phyloP scores from a whole-genome alignment of 1,284 basidiomycete species.

The Boletellus deceptivus region DNA sequence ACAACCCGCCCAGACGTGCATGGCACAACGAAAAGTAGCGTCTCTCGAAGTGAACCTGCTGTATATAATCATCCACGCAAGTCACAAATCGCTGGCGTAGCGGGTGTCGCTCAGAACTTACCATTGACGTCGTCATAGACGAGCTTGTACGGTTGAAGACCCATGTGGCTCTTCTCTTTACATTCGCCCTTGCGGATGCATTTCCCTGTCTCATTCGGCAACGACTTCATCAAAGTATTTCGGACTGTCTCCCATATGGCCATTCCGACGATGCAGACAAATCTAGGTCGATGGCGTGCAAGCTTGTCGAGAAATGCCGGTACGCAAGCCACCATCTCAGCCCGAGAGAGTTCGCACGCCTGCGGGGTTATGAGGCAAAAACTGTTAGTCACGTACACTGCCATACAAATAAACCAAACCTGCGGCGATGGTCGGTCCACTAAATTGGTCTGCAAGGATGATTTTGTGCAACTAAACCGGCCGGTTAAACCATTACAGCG shows the following conservation, averaged over 20 bases:
- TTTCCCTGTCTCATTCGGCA: background rate
- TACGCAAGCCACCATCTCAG: slow-evolving; percentile 43
- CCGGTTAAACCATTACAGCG: background rate
- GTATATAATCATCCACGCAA: background rate
- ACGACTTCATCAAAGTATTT: slow-evolving; percentile 11
- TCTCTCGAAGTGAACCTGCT: slow-evolving; percentile 38
- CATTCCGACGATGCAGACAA: slow-evolving; percentile 52
- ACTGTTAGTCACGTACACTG: background rate
- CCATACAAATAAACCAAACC: slow-evolving; percentile 26
- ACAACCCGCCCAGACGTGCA: slow-evolving; percentile 69
- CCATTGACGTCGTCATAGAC: slow-evolving; percentile 12
- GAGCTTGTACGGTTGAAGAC: slow-evolving; percentile 29
- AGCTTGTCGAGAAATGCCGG: slow-evolving; percentile 41
- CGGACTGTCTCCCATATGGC: slow-evolving; percentile 49
- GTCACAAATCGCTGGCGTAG: background rate
- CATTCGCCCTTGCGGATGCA: background rate
- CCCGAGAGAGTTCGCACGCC: slow-evolving; percentile 45
- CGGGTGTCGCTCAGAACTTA: background rate
- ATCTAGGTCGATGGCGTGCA: slow-evolving; percentile 34
- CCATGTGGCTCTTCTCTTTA: slow-evolving; percentile 10
- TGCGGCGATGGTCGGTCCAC: slow-evolving; percentile 46
- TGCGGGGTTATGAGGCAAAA: slow-evolving; percentile 15
- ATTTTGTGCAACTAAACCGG: background rate
- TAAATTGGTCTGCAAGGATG: slow-evolving; percentile 43
- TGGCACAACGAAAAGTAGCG: slow-evolving; percentile 63